Evolutionary conservation across 805 yeast genomes (phyloP), one percentile per base, ranked within the genome.

Genomic region (Citeromyces matritensis): DNA sequence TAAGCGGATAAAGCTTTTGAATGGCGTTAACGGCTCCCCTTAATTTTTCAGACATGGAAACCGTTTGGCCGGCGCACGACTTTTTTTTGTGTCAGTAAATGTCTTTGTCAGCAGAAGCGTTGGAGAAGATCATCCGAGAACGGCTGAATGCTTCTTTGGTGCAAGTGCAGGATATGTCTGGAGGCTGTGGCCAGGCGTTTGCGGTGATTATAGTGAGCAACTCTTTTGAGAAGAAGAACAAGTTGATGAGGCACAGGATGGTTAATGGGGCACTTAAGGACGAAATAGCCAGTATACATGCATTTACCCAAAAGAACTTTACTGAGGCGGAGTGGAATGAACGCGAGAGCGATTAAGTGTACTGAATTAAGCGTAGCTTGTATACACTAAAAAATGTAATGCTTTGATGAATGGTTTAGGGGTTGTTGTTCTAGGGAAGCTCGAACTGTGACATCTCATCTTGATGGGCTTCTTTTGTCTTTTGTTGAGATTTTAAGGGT

Each of bases 141-240:
- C 51, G 78, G 27, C 63, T 81, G n/a, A 56, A 58, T 14, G 84
- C 91, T 7, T 36, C 45, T 0, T 69, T 76, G 37, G 83, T 75
- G 8, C 78, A 75, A 43, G 85, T 82, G 5, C 76, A 69, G 37
- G 94, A 82, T 41, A 68, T 73, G 61, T 73, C 76, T 8, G 94
- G 94, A 10, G 99, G 99, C 1, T 91, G 99, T 55, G 99, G 99
- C 4, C 95, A 88, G 52, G 95, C 97, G 3, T 88, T 86, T 53
- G 95, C 93, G 25, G 95, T 85, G 23, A 68, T 82, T 5, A 86
- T 93, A 17, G 95, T 91, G 7, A 58, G 62, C 54, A 64, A 71
- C 29, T 47, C 60, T 14, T 91, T 93, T 51, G 52, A 63, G 37
- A 91, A 91, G 15, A 83, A 84, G 56, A 84, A 83, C 55, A 81